Evolutionary conservation across 2,329 filamentous ascomycete species (phyloP), one percentile per base, ranked within the genome.

Genomic region (Alternaria brassicae): DNA sequence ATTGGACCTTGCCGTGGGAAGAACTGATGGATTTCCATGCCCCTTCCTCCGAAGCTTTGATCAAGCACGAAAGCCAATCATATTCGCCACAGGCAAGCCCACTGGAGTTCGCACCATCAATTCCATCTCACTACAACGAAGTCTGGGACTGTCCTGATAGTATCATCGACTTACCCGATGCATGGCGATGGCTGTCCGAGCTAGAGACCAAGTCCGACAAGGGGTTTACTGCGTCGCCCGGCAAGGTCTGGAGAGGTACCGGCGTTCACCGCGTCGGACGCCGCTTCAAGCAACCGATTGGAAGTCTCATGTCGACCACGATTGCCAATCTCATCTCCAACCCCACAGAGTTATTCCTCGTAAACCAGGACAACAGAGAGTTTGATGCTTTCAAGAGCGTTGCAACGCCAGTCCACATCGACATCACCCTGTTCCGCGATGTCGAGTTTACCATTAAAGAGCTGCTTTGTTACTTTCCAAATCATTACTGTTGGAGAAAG

Each of bases 381-480:
- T 71, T 71, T 19, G 64, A 58, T 21, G 28, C 63, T 0, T 62
- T 67, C 44, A 66, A 58, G 19, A 71, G 68, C 21, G 53, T 69
- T 1, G 62, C 67, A 0, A 67, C 67, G 0, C 60, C 67, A 2
- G 36, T 44, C 0, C 17, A 61, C 6, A 48, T 68, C 0, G 41
- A 69, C 23, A 67, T 71, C 13, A 47, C 65, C 0, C 40, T 69
- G 0, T 51, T 71, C 0, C 34, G 21, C 3, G 65, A 69, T 4
- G 44, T 47, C 0, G 63, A 71, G 10, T 61, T 71, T 9, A 69
- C 65, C 0, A 6, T 71, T 1, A 37, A 58, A 2, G 68, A 69
- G 28, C 47, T 71, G 1, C 19, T 71, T 1, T 30, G 53, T 1
- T 71, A 58, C 19, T 71, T 69, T 12, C 67, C 67, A 0, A 32